Conservation (phyloP, 176 grass and related monocot genomes). For the Ananas comosus region DNA sequence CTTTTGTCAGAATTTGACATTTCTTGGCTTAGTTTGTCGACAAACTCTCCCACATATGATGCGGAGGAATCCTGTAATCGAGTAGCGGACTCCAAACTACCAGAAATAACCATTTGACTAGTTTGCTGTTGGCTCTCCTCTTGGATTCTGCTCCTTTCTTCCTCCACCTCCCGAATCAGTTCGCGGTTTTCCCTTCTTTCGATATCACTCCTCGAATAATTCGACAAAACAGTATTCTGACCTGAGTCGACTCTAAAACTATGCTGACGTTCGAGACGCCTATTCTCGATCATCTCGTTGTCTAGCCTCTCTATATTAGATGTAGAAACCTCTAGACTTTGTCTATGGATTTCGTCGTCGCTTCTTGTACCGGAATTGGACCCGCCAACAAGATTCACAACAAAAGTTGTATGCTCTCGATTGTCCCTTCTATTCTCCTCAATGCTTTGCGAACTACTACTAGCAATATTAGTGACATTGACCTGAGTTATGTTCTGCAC, state of each 20-base stretch:
- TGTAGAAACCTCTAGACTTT: constrained; percentile 12
- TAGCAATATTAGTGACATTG: constrained; percentile 39
- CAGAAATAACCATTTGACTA: constrained; percentile 21
- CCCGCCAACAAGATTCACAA: constrained; percentile 16
- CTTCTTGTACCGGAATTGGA: constrained; percentile 3
- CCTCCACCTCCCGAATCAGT: constrained; percentile 12
- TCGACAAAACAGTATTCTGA: constrained; percentile 8
- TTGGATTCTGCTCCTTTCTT: constrained; percentile 8
- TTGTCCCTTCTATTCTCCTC: constrained; percentile 5
- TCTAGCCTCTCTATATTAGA: constrained; percentile 14
- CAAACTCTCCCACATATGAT: constrained; percentile 28
- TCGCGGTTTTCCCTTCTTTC: constrained; percentile 2
- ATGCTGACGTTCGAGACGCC: constrained; percentile 11
- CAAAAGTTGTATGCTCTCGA: constrained; percentile 14
- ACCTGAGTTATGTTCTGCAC: constrained; percentile 44
- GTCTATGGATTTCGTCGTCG: constrained; percentile 15
- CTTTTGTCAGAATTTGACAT: not conserved
- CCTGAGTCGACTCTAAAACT: constrained; percentile 35
- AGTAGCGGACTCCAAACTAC: constrained; percentile 60
- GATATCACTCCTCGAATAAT: constrained; percentile 2
- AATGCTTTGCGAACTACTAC: constrained; percentile 19
- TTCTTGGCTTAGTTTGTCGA: constrained; percentile 10
- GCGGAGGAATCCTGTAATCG: constrained; percentile 64
- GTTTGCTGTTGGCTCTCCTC: constrained; percentile 23
- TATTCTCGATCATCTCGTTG: constrained; percentile 17